Evolutionary conservation across 805 yeast species (phyloP).

Genomic region (Barnettozyma sucrosica): DNA sequence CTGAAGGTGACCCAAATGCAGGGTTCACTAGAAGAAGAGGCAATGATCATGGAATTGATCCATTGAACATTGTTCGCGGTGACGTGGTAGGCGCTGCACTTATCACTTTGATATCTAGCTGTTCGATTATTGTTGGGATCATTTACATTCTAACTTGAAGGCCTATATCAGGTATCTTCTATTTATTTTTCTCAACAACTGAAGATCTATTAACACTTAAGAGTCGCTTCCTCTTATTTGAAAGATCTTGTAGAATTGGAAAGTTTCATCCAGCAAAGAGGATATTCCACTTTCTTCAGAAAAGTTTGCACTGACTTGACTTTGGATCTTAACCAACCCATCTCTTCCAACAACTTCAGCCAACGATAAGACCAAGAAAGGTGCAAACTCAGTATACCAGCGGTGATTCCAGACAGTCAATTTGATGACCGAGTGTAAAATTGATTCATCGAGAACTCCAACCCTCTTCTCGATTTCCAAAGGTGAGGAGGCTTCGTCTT

Average conservation of each 20-base stretch:
- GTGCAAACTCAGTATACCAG: slow-evolving; percentile 92
- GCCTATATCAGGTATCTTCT: neutral
- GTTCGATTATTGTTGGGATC: slow-evolving; percentile 31
- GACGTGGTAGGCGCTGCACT: slow-evolving; percentile 54
- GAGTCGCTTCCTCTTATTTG: slow-evolving; percentile 12
- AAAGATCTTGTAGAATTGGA: slow-evolving; percentile 36
- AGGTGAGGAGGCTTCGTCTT: slow-evolving; percentile 12
- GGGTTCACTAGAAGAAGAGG: slow-evolving; percentile 33
- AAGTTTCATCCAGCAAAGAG: slow-evolving; percentile 48
- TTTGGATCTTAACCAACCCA: slow-evolving; percentile 72
- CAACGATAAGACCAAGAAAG: slow-evolving; percentile 53
- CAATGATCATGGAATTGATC: slow-evolving; percentile 25
- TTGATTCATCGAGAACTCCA: slow-evolving; percentile 32
- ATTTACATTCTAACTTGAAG: slow-evolving; percentile 1
- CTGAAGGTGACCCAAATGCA: slow-evolving; percentile 61
- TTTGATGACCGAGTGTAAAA: slow-evolving; percentile 66
- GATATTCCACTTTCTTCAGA: slow-evolving; percentile 50
- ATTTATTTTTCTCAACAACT: neutral
- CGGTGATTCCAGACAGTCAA: slow-evolving; percentile 96
- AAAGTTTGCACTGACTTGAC: slow-evolving; percentile 63
- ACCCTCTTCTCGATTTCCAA: slow-evolving; percentile 31
- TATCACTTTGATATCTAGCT: slow-evolving; percentile 52
- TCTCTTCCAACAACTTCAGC: slow-evolving; percentile 62
- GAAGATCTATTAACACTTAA: neutral
- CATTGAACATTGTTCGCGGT: slow-evolving; percentile 43